Conservation (phyloP, 1,139 yeast species). For the Lodderomyces orthopsilosis region DNA sequence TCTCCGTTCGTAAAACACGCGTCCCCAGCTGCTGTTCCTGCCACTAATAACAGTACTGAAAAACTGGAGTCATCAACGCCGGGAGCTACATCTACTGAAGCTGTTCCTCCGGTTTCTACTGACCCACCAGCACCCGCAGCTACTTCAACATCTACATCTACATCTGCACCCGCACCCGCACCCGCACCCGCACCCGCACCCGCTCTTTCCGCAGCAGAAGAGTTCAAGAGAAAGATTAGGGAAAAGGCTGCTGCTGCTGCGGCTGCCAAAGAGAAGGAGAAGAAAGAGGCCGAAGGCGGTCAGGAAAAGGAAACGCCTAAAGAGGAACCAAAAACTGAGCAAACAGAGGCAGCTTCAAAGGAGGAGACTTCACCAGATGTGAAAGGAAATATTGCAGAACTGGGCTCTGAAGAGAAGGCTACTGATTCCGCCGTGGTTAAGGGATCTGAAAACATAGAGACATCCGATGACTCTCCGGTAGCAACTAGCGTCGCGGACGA, state of each 20-base stretch:
- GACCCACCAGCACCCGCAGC: constrained; percentile 1
- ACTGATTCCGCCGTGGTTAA: constrained; percentile 1
- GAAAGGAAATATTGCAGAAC: background rate
- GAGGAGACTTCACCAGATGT: background rate
- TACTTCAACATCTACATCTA: background rate
- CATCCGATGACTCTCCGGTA: background rate
- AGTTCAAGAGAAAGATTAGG: constrained; percentile 15
- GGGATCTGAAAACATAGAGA: constrained; percentile 5
- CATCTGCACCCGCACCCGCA: constrained; percentile 1
- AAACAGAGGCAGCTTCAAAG: background rate
- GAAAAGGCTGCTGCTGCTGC: constrained; percentile 17
- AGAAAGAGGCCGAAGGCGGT: constrained; percentile 6
- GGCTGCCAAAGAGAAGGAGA: constrained; percentile 15
- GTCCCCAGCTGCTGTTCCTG: constrained; percentile 15
- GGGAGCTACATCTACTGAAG: constrained; percentile 8
- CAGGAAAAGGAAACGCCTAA: constrained; percentile 5
- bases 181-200: constrained; percentile 12
- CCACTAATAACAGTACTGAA: constrained; percentile 17
- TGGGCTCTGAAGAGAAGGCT: background rate
- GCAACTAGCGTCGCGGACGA: background rate
- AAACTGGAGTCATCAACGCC: constrained; percentile 13
- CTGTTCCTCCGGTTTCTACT: constrained; percentile 5
- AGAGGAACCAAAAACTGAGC: constrained; percentile 5
- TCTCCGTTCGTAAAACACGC: constrained; percentile 17
- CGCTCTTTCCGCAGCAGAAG: constrained; percentile 17